Percentiles rank a stretch among this genome's conserved stretches.
Evolutionary conservation across 148 eudicot genomes (phyloP).

Genomic region (Dianthus caryophyllus): DNA sequence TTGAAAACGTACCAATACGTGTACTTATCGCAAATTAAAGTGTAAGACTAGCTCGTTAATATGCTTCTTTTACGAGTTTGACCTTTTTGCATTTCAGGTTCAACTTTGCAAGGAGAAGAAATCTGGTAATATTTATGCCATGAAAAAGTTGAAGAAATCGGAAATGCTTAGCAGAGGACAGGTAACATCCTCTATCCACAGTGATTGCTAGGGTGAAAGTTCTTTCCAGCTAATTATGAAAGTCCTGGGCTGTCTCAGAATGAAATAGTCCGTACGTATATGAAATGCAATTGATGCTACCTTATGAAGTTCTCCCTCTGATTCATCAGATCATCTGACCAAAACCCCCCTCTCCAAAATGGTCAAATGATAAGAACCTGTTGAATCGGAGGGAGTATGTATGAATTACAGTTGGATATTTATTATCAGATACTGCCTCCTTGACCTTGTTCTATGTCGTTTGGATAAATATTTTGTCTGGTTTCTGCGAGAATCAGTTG

Average conservation of each 20-base stretch:
- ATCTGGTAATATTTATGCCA: conserved; percentile 90
- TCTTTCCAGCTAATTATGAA: not conserved
- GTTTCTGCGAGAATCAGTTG: not conserved
- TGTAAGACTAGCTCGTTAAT: not conserved
- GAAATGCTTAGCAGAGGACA: conserved; percentile 96
- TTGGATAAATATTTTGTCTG: not conserved
- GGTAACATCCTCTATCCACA: conserved; percentile 35
- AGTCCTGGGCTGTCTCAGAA: conserved; percentile 5
- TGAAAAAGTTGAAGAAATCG: conserved; percentile 94
- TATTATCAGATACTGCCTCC: too few species aligned
- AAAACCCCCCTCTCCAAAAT: too few species aligned
- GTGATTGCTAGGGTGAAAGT: not conserved
- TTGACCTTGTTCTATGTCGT: not conserved
- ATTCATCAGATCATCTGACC: too few species aligned
- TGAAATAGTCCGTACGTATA: conserved; percentile 8
- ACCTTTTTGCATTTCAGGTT: conserved; percentile 44
- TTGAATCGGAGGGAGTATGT: too few species aligned
- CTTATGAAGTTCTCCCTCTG: conserved; percentile 12
- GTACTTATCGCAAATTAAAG: too few species aligned
- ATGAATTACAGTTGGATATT: too few species aligned
- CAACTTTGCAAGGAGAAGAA: conserved; percentile 79
- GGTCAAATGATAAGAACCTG: too few species aligned
- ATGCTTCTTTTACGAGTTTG: not conserved
- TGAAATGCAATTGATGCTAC: conserved; percentile 13
- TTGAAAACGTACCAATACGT: too few species aligned